Evolutionary conservation across 257 asterid genomes (phyloP), one percentile per base, ranked within the genome.

Genomic region (Capsicum baccatum): DNA sequence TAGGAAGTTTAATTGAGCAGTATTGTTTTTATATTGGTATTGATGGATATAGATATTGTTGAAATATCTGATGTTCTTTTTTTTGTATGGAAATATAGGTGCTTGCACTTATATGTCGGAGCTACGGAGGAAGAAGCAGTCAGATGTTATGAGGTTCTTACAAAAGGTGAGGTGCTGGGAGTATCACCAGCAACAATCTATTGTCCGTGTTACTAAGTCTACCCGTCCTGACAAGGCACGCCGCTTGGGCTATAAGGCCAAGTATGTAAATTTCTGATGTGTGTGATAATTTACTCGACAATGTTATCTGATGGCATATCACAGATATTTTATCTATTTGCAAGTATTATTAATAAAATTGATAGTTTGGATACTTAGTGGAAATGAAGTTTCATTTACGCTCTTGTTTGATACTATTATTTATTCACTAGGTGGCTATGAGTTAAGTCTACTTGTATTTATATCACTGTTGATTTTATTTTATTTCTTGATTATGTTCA

Each of bases 151-250:
- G 81, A 76, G 81, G 48, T 76, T 74, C 47, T 50, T 74, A 62
- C 81, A 74, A 52, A 74, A 62, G 81, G 81, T 74, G 21, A 74
- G 81, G 81, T 76, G 81, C 63, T 76, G 81, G 81, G 81, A 76
- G 81, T 76, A 76, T 48, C 81, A 63, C 9, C 81, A 76, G 19
- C 81, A 52, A 14, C 81, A 63, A 1, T 76, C 81, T 76, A 76
- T 76, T 9, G 81, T 76, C 26, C 81, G 81, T 76, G 81, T 76
- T 26, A 76, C 81, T 19, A 76, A 63, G 47, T 63, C 63, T 52
- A 76, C 81, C 11, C 81, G 81, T 52, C 81, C 81, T 26, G 81
- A 76, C 26, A 76, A 76, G 81, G 81, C 81, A 52, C 81, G 81
- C 48, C 81, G 81, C 26, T 26, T 76, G 48, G 81, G 81, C 2